These are phyloP conservation scores for Chrysanthemum lavandulifolium DNA, from an alignment of 129 eudicot species.

Conservation along the genomic window DNA sequence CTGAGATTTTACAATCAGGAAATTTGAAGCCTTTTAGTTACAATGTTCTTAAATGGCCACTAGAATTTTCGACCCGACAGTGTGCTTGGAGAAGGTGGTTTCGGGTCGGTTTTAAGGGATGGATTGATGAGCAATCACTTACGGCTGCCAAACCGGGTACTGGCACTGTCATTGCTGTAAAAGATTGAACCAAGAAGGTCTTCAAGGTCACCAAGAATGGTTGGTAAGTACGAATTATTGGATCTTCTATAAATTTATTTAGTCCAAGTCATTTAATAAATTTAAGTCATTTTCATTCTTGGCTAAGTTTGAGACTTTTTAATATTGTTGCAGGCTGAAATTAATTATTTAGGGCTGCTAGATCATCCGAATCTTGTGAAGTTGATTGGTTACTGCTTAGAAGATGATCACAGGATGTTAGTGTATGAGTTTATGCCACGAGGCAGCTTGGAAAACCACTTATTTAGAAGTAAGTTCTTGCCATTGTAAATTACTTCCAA, in stretches of 20 bases:
- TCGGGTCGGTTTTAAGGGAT: slow-evolving; percentile 75
- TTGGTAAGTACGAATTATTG: slow-evolving; percentile 43
- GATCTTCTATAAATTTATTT: background rate
- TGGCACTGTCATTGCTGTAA: slow-evolving; percentile 69
- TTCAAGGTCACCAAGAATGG: slow-evolving; percentile 83
- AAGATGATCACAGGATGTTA: slow-evolving; percentile 65
- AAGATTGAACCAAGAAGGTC: slow-evolving; percentile 64
- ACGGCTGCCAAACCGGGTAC: slow-evolving; percentile 67
- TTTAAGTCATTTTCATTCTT: background rate
- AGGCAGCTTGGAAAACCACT: slow-evolving; percentile 82
- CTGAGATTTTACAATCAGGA: slow-evolving; percentile 50
- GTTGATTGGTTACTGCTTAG: slow-evolving; percentile 69
- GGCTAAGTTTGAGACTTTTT: background rate
- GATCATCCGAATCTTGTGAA: slow-evolving; percentile 71
- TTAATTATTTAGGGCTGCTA: slow-evolving; percentile 68
- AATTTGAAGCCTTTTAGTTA: slow-evolving; percentile 51
- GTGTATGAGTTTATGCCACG: slow-evolving; percentile 79
- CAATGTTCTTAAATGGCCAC: slow-evolving; percentile 56
- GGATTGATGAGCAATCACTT: slow-evolving; percentile 67
- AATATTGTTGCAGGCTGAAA: slow-evolving; percentile 50
- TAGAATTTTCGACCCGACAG: slow-evolving; percentile 77
- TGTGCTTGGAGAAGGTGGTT: slow-evolving; percentile 80
- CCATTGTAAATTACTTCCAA: background rate
- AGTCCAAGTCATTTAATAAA: background rate
- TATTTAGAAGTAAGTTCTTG: slow-evolving; percentile 65